Conservation (phyloP, 164 flowering plant species). For the Amborella trichopoda region DNA sequence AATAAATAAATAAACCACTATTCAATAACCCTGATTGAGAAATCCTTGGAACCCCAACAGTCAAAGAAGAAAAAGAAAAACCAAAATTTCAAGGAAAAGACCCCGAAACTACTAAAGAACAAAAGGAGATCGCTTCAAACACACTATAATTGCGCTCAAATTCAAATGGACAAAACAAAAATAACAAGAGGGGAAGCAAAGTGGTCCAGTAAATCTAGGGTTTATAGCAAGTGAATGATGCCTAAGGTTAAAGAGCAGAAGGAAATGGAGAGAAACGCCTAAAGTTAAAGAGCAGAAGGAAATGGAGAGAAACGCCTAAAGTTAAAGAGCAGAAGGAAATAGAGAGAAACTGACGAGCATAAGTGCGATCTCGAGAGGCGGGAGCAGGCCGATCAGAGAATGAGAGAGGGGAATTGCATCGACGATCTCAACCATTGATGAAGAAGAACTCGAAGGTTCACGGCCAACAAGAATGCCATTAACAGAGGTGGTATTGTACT, state of each 20-base stretch:
- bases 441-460: constrained; percentile 16
- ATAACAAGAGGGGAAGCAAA: too few relatives aligned
- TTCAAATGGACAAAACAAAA: too few relatives aligned
- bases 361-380: constrained; percentile 87
- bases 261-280: too few relatives aligned
- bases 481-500: constrained; percentile 69
- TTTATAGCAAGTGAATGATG: too few relatives aligned
- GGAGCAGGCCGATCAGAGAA: constrained; percentile 74
- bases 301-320: background rate
- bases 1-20: too few relatives aligned
- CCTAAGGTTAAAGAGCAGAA: constrained; percentile 1
- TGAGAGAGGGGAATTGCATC: constrained; percentile 96
- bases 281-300: background rate
- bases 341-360: constrained; percentile 31
- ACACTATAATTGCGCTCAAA: too few relatives aligned
- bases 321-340: background rate
- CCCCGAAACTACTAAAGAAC: too few relatives aligned
- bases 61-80: background rate
- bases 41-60: background rate
- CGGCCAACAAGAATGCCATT: constrained; percentile 83
- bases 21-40: too few relatives aligned
- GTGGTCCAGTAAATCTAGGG: too few relatives aligned
- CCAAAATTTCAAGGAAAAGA: too few relatives aligned
- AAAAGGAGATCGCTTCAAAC: too few relatives aligned
- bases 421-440: constrained; percentile 38